A percentile compares a stretch with the other conserved stretches of the same genome.
These are phyloP conservation scores for Trichomonascaceae sp. DNA, from an alignment of 1,139 yeast genomes.

Conservation along the genomic window DNA sequence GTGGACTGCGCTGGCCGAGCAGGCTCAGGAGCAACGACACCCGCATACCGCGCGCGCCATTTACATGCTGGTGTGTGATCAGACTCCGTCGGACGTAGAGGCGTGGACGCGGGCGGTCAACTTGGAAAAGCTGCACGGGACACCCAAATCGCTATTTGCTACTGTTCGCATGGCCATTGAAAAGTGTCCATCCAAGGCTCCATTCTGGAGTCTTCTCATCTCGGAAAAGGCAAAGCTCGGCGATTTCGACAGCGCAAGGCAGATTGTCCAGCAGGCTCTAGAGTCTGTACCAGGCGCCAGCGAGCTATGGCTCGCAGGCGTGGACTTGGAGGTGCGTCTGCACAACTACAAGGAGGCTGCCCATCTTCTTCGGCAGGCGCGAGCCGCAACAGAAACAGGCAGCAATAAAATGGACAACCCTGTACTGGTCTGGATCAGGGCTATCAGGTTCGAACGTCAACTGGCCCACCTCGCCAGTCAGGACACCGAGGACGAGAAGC, in stretches of 20 bases:
- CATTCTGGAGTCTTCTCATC: slow-evolving; percentile 57
- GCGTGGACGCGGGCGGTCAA: slow-evolving; percentile 45
- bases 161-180: slow-evolving; percentile 40
- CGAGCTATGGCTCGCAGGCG: slow-evolving; percentile 52
- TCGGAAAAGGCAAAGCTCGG: slow-evolving; percentile 47
- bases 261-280: slow-evolving; percentile 38
- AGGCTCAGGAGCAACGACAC: slow-evolving; percentile 13
- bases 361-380: slow-evolving; percentile 32
- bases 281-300: slow-evolving; percentile 25
- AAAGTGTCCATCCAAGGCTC: slow-evolving; percentile 35
- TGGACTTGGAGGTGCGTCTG: slow-evolving; percentile 44
- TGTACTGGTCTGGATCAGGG: slow-evolving; percentile 55
- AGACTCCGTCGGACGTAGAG: slow-evolving; percentile 35
- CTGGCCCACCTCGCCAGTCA: slow-evolving; percentile 12
- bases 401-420: not conserved
- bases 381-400: slow-evolving; percentile 30
- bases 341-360: slow-evolving; percentile 31
- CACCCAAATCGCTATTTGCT: slow-evolving; percentile 20
- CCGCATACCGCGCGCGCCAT: slow-evolving; percentile 34
- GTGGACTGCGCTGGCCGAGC: not conserved
- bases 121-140: slow-evolving; percentile 31
- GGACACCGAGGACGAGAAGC: not conserved
- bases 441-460: slow-evolving; percentile 43
- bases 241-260: slow-evolving; percentile 40
- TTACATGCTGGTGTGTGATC: slow-evolving; percentile 34